phyloP scores from a whole-genome alignment of 2,329 filamentous ascomycete species.

The Arthrobotrys sinensis region DNA sequence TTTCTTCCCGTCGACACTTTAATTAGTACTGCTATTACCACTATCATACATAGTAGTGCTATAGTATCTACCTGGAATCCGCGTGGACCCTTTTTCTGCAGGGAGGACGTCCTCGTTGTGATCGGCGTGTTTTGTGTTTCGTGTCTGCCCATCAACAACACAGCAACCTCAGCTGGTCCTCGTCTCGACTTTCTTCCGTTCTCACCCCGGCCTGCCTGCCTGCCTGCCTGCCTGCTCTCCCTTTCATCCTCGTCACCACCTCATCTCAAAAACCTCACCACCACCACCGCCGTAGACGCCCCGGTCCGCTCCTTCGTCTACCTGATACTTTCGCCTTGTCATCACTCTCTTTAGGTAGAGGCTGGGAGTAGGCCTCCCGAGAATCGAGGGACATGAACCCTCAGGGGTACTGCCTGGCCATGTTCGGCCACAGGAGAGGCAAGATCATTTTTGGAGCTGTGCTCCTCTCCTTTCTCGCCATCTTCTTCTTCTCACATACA shows the following conservation, averaged over 20 bases:
- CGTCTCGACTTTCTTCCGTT: background rate
- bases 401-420: conserved; percentile 58
- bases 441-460: conserved; percentile 51
- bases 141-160: conserved; percentile 4
- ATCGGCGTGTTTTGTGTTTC: conserved; percentile 11
- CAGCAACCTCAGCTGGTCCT: conserved; percentile 8
- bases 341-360: background rate
- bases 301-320: background rate
- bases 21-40: no score
- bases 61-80: no score
- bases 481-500: conserved; percentile 42
- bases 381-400: conserved; percentile 44
- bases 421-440: conserved; percentile 58
- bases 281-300: background rate
- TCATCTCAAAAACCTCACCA: conserved; percentile 17
- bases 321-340: conserved; percentile 1
- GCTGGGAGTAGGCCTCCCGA: conserved; percentile 31
- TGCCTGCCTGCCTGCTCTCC: background rate
- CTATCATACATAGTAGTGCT: no score
- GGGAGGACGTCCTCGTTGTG: background rate
- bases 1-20: background rate
- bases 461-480: conserved; percentile 38
- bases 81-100: no score
- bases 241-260: background rate
- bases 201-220: background rate